Percentiles rank a stretch among this genome's conserved stretches.
Evolutionary conservation across 2,329 filamentous ascomycete genomes (phyloP).

Genomic region (Ophiocordyceps unilateralis): DNA sequence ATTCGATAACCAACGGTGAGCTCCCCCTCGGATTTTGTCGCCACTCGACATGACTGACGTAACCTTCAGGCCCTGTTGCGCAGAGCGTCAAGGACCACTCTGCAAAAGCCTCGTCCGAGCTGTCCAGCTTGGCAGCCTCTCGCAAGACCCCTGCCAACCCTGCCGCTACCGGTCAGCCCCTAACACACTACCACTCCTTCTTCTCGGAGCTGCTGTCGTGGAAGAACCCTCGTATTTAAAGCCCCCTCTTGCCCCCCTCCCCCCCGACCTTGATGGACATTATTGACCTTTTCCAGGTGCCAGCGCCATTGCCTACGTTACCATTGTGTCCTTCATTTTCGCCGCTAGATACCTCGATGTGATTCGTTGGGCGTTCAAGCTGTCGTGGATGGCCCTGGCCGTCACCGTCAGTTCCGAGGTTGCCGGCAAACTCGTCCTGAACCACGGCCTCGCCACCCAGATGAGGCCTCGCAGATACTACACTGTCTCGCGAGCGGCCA

Average conservation of each 20-base stretch:
- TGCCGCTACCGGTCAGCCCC: slow-evolving; percentile 41
- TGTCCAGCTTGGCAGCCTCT: slow-evolving; percentile 39
- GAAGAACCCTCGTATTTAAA: slow-evolving; percentile 46
- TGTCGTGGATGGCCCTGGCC: slow-evolving; percentile 44
- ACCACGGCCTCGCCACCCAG: slow-evolving; percentile 45
- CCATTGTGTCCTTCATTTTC: slow-evolving; percentile 42
- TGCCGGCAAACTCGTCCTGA: slow-evolving; percentile 41
- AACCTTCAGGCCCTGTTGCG: slow-evolving; percentile 35
- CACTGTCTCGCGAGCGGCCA: slow-evolving; percentile 43
- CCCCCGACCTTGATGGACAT: background rate
- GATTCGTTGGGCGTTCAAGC: slow-evolving; percentile 46
- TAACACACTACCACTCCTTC: slow-evolving; percentile 56
- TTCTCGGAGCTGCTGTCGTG: slow-evolving; percentile 53
- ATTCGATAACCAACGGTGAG: slow-evolving; percentile 28
- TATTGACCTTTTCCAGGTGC: slow-evolving; percentile 26
- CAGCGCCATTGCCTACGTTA: slow-evolving; percentile 45
- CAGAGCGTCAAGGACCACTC: slow-evolving; percentile 39
- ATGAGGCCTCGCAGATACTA: slow-evolving; percentile 51
- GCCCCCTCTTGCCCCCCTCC: background rate
- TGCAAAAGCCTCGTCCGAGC: slow-evolving; percentile 36
- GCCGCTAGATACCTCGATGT: slow-evolving; percentile 48
- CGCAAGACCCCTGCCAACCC: slow-evolving; percentile 35
- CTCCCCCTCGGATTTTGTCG: background rate
- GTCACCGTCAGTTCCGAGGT: slow-evolving; percentile 44
- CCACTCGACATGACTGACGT: background rate